Evolutionary conservation across 2,329 filamentous ascomycete genomes (phyloP).

Genomic region (Cladosporium sp.): DNA sequence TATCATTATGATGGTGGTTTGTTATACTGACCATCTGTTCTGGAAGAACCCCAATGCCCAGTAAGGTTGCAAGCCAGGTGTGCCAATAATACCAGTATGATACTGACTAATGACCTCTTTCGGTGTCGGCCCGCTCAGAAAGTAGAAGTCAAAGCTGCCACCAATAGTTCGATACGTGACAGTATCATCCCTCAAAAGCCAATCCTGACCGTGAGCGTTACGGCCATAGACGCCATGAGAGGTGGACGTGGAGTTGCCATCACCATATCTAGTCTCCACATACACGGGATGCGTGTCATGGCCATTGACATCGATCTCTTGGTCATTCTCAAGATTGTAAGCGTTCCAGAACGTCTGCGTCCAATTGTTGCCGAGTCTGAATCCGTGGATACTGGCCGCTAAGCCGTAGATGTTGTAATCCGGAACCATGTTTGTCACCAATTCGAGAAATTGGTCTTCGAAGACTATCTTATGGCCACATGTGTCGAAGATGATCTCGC

Average conservation of each 20-base stretch:
- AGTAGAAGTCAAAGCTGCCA: slow-evolving; percentile 26
- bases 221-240: slow-evolving; percentile 32
- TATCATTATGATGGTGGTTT: background rate
- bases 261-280: slow-evolving; percentile 29
- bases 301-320: slow-evolving; percentile 24
- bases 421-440: slow-evolving; percentile 25
- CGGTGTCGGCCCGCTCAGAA: slow-evolving; percentile 20
- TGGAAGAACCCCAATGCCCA: slow-evolving; percentile 28
- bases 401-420: slow-evolving; percentile 32
- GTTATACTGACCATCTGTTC: slow-evolving; percentile 19
- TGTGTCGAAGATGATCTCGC: slow-evolving; percentile 29
- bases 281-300: slow-evolving; percentile 32
- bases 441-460: slow-evolving; percentile 31
- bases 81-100: slow-evolving; percentile 23
- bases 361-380: slow-evolving; percentile 28
- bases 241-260: slow-evolving; percentile 14
- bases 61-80: slow-evolving; percentile 23
- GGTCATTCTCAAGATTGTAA: slow-evolving; percentile 25
- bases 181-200: slow-evolving; percentile 24
- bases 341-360: slow-evolving; percentile 32
- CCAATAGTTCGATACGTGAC: slow-evolving; percentile 30
- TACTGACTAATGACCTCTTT: slow-evolving; percentile 23
- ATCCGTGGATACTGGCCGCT: slow-evolving; percentile 27
- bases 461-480: slow-evolving; percentile 28
- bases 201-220: slow-evolving; percentile 32